Conservation (phyloP, 2,329 filamentous ascomycete species). For the Akanthomyces uredinophilus region DNA sequence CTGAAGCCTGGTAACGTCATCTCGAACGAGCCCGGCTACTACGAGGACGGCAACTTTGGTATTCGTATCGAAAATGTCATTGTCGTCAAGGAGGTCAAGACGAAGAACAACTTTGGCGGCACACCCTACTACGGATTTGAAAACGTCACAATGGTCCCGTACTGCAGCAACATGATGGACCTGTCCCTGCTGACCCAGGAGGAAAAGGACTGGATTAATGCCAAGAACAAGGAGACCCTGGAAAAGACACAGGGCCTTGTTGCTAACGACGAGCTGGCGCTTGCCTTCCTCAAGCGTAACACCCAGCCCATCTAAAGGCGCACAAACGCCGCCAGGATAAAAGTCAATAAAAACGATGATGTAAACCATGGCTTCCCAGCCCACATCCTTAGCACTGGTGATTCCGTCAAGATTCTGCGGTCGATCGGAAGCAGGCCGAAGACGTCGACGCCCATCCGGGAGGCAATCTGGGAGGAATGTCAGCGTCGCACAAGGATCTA, state of each 20-base stretch:
- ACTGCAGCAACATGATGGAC: slow-evolving; percentile 86
- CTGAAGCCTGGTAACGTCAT: slow-evolving; percentile 90
- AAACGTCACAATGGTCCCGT: slow-evolving; percentile 94
- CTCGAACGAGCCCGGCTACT: slow-evolving; percentile 94
- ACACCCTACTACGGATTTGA: slow-evolving; percentile 94
- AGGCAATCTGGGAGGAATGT: slow-evolving; percentile 33
- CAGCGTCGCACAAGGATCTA: background rate
- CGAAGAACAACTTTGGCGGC: slow-evolving; percentile 82
- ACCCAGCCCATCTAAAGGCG: slow-evolving; percentile 57
- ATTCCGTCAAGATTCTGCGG: slow-evolving; percentile 29
- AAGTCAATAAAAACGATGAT: slow-evolving; percentile 65
- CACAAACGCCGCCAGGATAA: slow-evolving; percentile 55
- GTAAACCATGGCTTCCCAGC: slow-evolving; percentile 60
- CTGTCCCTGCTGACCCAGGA: slow-evolving; percentile 60
- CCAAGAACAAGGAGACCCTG: slow-evolving; percentile 75
- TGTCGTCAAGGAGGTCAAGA: slow-evolving; percentile 83
- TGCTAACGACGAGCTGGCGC: slow-evolving; percentile 62
- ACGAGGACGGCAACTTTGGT: slow-evolving; percentile 91
- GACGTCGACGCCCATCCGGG: slow-evolving; percentile 38
- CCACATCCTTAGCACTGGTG: slow-evolving; percentile 43
- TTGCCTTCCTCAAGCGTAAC: slow-evolving; percentile 81
- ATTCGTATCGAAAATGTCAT: slow-evolving; percentile 96
- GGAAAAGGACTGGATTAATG: slow-evolving; percentile 84
- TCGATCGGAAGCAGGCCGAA: slow-evolving; percentile 33
- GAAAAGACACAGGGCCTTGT: slow-evolving; percentile 78